phyloP scores from a whole-genome alignment of 306 rosid genomes.

The Corylus avellana region DNA sequence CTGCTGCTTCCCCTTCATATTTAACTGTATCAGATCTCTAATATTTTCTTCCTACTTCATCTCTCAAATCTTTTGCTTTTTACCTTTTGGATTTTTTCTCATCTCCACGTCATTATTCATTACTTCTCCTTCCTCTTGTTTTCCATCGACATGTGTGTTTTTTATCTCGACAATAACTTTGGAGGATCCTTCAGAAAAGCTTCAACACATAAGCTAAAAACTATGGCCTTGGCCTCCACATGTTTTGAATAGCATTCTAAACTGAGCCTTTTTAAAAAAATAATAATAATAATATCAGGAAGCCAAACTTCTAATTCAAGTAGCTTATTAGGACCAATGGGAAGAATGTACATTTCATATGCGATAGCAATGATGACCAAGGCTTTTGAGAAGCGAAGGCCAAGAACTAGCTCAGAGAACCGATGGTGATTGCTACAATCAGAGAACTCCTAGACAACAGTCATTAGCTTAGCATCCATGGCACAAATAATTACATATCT shows the following conservation, averaged over 20 bases:
- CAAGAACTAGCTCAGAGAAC: neutral
- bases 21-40: neutral
- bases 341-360: neutral
- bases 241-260: neutral
- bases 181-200: neutral
- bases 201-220: neutral
- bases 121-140: neutral
- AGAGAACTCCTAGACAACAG: neutral
- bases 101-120: neutral
- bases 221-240: neutral
- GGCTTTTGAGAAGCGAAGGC: neutral
- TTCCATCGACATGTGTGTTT: neutral
- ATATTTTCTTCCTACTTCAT: neutral
- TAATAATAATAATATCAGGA: neutral
- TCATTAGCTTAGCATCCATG: slow-evolving; percentile 9
- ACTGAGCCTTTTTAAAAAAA: neutral
- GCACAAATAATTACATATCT: neutral
- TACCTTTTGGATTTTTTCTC: neutral
- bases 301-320: neutral
- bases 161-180: neutral
- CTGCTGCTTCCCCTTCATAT: neutral
- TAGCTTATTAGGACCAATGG: neutral
- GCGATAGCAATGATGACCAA: neutral
- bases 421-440: neutral
- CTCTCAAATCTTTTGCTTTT: neutral